phyloP scores from a whole-genome alignment of 805 yeast species.

The Candida incommunis region DNA sequence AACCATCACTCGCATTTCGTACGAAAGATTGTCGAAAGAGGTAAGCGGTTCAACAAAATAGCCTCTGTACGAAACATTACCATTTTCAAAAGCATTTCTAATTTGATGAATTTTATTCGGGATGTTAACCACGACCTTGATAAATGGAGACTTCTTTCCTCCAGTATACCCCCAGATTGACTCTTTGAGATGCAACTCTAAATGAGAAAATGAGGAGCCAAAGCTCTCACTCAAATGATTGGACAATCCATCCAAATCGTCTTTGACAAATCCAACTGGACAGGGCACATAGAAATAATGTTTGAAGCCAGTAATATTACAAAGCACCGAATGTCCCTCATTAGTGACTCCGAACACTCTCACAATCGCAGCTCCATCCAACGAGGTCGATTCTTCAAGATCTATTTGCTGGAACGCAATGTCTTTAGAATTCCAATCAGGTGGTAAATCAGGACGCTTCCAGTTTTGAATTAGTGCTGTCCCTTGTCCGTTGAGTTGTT shows the following conservation, averaged over 20 bases:
- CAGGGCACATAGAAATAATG: constrained; percentile 90
- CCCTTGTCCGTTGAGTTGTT: constrained; percentile 2
- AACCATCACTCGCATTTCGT: constrained; percentile 72
- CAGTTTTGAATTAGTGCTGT: constrained; percentile 22
- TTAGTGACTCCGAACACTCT: constrained; percentile 87
- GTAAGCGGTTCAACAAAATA: constrained; percentile 40
- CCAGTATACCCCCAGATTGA: constrained; percentile 91
- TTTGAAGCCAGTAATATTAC: constrained; percentile 76
- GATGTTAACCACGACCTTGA: constrained; percentile 55
- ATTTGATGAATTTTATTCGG: constrained; percentile 54
- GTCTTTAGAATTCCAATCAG: constrained; percentile 30
- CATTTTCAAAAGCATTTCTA: constrained; percentile 73
- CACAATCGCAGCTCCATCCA: constrained; percentile 36
- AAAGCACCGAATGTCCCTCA: constrained; percentile 76
- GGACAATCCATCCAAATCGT: constrained; percentile 35
- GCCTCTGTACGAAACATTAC: constrained; percentile 52
- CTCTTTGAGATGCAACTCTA: constrained; percentile 60
- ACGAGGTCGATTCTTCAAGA: constrained; percentile 67
- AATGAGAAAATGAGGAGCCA: constrained; percentile 16
- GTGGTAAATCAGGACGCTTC: constrained; percentile 40
- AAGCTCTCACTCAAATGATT: constrained; percentile 27
- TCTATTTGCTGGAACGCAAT: constrained; percentile 62
- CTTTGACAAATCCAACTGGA: constrained; percentile 57
- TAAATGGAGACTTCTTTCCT: constrained; percentile 60
- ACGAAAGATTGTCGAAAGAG: constrained; percentile 85